Evolutionary conservation across 2,329 filamentous ascomycete genomes (phyloP).

Genomic region (Cercospora sesami): DNA sequence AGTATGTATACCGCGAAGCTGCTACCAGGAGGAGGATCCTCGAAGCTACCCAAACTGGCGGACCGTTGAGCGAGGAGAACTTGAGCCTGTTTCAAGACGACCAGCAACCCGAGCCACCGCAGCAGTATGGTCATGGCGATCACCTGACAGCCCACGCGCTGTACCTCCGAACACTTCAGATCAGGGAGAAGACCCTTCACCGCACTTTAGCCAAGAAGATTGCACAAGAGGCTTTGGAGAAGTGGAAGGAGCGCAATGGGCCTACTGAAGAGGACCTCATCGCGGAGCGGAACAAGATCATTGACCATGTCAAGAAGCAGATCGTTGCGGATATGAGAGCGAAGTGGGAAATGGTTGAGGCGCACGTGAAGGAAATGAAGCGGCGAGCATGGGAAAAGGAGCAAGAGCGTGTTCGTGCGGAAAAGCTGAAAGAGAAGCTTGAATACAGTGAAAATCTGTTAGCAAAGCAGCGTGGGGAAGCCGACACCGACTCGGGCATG

Average conservation of each 20-base stretch:
- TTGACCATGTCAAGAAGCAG: conserved; percentile 68
- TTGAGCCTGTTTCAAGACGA: conserved; percentile 52
- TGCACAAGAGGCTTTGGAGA: conserved; percentile 74
- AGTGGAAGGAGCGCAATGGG: conserved; percentile 71
- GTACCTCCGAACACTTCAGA: conserved; percentile 77
- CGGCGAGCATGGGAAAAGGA: conserved; percentile 62
- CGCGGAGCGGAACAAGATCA: conserved; percentile 68
- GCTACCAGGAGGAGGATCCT: conserved; percentile 57
- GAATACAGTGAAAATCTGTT: conserved; percentile 37
- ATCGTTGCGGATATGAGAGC: conserved; percentile 65
- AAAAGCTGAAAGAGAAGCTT: conserved; percentile 63
- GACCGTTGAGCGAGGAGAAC: conserved; percentile 66
- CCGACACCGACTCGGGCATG: conserved; percentile 37
- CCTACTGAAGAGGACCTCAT: conserved; percentile 79
- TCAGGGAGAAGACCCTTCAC: conserved; percentile 76
- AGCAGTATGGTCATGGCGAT: conserved; percentile 84
- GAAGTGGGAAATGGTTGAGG: conserved; percentile 60
- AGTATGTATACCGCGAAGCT: conserved; percentile 34
- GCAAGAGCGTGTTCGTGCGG: conserved; percentile 67
- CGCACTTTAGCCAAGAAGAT: conserved; percentile 73
- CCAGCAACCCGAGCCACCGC: conserved; percentile 66
- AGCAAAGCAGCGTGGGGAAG: conserved; percentile 36
- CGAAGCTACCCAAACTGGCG: conserved; percentile 71
- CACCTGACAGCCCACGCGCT: conserved; percentile 77
- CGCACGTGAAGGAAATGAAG: conserved; percentile 59